Evolutionary conservation across 140 eudicot species (phyloP).

Genomic region (Cichorium intybus): DNA sequence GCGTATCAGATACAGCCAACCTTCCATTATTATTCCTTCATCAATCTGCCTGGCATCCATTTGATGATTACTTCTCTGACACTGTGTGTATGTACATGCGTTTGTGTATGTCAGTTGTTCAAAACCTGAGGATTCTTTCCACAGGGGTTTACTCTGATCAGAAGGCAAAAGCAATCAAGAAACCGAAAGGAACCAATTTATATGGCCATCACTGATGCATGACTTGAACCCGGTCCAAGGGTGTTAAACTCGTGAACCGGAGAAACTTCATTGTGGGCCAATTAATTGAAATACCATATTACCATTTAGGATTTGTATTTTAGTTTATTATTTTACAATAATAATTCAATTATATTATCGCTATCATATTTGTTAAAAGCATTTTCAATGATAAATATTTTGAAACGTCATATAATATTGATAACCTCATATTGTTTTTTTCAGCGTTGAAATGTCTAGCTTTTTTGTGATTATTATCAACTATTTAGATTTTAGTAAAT

Average conservation of each 20-base stretch:
- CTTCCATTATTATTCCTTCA: constrained; percentile 46
- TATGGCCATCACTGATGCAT: neutral
- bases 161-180: neutral
- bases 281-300: too few species aligned
- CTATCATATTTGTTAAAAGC: too few species aligned
- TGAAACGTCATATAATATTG: too few species aligned
- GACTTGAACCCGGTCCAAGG: constrained; percentile 5
- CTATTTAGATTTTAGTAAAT: too few species aligned
- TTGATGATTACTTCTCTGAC: constrained; percentile 4
- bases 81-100: neutral
- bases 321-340: too few species aligned
- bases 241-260: neutral
- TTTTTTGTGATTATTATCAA: too few species aligned
- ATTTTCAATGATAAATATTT: too few species aligned
- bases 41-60: constrained; percentile 46
- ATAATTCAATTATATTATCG: too few species aligned
- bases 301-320: too few species aligned
- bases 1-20: constrained; percentile 68
- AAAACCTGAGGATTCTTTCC: neutral
- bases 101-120: neutral
- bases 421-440: too few species aligned
- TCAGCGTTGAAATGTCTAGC: too few species aligned
- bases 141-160: neutral
- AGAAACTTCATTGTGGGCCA: too few species aligned
- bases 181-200: constrained; percentile 5